These are phyloP conservation scores for Xylariaceae sp. DNA, from an alignment of 2,329 filamentous ascomycete genomes.

Conservation along the genomic window DNA sequence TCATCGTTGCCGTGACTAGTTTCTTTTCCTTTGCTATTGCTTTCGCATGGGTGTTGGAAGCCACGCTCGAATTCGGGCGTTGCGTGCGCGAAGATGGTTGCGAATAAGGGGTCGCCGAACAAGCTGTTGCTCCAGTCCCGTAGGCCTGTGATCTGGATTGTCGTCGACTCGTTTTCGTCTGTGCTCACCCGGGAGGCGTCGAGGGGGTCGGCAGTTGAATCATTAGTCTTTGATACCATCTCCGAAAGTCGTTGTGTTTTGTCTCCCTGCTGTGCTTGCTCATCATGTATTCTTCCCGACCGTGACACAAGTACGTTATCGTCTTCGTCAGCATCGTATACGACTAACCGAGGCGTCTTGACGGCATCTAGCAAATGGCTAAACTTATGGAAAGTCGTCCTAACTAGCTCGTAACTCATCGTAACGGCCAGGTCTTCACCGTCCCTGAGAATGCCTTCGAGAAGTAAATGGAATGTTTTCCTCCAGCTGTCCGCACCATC, in stretches of 20 bases:
- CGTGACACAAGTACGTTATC: constrained; percentile 46
- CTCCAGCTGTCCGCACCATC: constrained; percentile 46
- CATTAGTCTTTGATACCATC: constrained; percentile 1
- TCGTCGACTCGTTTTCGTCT: constrained; percentile 5
- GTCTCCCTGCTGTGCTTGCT: constrained; percentile 12
- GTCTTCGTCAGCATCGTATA: constrained; percentile 51
- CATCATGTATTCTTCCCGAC: constrained; percentile 9
- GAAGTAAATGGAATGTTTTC: constrained; percentile 51
- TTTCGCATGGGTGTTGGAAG: constrained; percentile 32
- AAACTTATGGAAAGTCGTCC: constrained; percentile 49
- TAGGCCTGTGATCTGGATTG: constrained; percentile 46
- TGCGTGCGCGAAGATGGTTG: constrained; percentile 45
- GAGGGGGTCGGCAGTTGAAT: neutral
- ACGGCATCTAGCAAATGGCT: constrained; percentile 50
- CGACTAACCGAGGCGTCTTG: constrained; percentile 47
- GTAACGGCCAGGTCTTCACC: constrained; percentile 57
- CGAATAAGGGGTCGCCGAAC: constrained; percentile 58
- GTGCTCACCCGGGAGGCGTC: constrained; percentile 2
- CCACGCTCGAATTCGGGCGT: constrained; percentile 46
- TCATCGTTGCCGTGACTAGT: neutral
- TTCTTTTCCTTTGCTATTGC: constrained; percentile 7
- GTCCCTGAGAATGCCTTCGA: constrained; percentile 55
- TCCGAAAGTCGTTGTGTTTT: too few species aligned
- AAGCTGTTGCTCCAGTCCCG: constrained; percentile 55
- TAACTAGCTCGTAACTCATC: constrained; percentile 53